Conservation (phyloP, 768 basidiomycete genomes). For the Leccinum boreale region DNA sequence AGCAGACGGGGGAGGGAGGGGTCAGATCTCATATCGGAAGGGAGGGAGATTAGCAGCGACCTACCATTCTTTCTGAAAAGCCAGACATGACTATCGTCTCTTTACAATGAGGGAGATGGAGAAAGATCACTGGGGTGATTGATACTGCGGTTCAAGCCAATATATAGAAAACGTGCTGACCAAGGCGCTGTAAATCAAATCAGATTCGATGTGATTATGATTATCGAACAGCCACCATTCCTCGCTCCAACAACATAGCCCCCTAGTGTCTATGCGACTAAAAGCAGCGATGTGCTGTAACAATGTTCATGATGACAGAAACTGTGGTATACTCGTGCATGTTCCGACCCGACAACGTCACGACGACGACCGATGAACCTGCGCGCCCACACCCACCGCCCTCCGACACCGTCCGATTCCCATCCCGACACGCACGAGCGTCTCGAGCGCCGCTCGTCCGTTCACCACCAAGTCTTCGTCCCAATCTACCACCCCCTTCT, state of each 20-base stretch:
- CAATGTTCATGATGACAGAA: not conserved
- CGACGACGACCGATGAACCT: conserved; percentile 1
- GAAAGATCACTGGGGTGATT: not conserved
- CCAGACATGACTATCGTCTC: not conserved
- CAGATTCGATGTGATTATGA: too few species aligned
- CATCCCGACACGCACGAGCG: conserved; percentile 84
- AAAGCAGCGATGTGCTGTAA: not conserved
- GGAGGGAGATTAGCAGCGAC: not conserved
- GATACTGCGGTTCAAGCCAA: not conserved
- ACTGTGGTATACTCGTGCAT: not conserved
- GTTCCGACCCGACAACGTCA: not conserved
- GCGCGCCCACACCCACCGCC: not conserved
- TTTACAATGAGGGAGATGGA: not conserved
- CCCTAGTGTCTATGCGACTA: not conserved
- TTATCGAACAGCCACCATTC: not conserved
- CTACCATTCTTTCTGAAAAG: not conserved
- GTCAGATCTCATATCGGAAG: not conserved
- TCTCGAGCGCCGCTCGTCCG: conserved; percentile 83
- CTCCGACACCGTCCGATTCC: conserved; percentile 58
- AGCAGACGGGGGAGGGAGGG: not conserved
- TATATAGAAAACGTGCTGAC: not conserved
- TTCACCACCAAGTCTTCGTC: conserved; percentile 89
- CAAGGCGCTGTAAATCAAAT: not conserved
- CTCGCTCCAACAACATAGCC: not conserved
- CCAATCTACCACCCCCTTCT: conserved; percentile 82